Conservation (phyloP, 805 yeast species). For the Isabelozyma pseudorhagii region DNA sequence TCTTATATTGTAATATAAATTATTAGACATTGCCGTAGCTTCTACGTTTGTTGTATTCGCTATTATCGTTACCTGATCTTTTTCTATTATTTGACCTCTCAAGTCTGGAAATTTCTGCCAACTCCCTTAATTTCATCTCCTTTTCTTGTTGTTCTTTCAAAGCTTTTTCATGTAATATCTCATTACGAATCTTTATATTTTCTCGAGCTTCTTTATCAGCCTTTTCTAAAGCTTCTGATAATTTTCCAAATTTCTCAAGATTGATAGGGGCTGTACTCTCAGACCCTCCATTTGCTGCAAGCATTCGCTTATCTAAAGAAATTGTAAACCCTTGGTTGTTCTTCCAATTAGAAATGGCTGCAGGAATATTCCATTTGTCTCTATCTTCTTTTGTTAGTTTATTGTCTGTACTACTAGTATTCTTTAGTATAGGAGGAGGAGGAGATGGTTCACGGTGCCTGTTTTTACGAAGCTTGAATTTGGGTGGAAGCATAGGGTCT, state of each 20-base stretch:
- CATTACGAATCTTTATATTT: slow-evolving; percentile 23
- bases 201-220: slow-evolving; percentile 36
- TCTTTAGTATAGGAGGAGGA: slow-evolving; percentile 60
- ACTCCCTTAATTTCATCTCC: slow-evolving; percentile 23
- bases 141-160: slow-evolving; percentile 24
- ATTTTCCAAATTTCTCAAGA: slow-evolving; percentile 54
- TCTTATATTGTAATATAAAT: no score
- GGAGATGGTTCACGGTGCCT: slow-evolving; percentile 62
- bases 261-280: slow-evolving; percentile 31
- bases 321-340: slow-evolving; percentile 88
- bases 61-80: slow-evolving; percentile 2
- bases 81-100: slow-evolving; percentile 11
- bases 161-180: slow-evolving; percentile 20
- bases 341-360: slow-evolving; percentile 93
- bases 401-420: slow-evolving; percentile 33
- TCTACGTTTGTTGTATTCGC: slow-evolving; percentile 8
- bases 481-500: slow-evolving; percentile 88
- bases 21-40: slow-evolving; percentile 1
- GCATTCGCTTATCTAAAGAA: slow-evolving; percentile 69
- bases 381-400: slow-evolving; percentile 66
- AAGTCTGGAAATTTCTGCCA: slow-evolving; percentile 24
- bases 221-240: slow-evolving; percentile 68
- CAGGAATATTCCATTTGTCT: slow-evolving; percentile 82
- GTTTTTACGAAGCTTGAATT: slow-evolving; percentile 67
- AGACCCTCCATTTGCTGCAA: slow-evolving; percentile 43